These are phyloP conservation scores for Cryptosporidium muris DNA, from an alignment of 169 alveolate genomes.

Conservation along the genomic window DNA sequence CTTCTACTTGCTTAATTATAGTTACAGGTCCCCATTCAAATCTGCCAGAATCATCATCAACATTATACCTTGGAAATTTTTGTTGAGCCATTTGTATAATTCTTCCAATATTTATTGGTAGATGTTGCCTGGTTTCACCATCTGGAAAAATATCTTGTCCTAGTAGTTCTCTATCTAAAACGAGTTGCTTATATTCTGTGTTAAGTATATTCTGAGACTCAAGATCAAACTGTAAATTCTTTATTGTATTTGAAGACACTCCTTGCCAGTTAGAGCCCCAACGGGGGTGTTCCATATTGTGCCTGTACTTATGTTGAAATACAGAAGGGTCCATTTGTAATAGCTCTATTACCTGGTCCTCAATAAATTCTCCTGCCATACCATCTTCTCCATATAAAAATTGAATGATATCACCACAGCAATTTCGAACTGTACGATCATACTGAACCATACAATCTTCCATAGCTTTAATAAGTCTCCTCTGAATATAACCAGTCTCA, in stretches of 20 bases:
- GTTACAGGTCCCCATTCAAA: slow-evolving; percentile 72
- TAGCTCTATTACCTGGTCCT: slow-evolving; percentile 94
- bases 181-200: slow-evolving; percentile 79
- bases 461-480: slow-evolving; percentile 99
- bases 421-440: slow-evolving; percentile 98
- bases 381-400: slow-evolving; percentile 99
- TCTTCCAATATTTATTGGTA: slow-evolving; percentile 94
- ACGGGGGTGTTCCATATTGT: slow-evolving; percentile 62
- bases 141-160: slow-evolving; percentile 89
- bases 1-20: slow-evolving; percentile 65
- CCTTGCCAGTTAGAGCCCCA: slow-evolving; percentile 70
- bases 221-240: slow-evolving; percentile 70
- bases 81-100: slow-evolving; percentile 88
- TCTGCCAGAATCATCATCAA: slow-evolving; percentile 38
- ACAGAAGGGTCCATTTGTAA: slow-evolving; percentile 86
- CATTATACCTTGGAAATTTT: slow-evolving; percentile 62
- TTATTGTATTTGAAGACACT: slow-evolving; percentile 34
- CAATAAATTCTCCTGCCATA: slow-evolving; percentile 99
- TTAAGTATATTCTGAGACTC: slow-evolving; percentile 74
- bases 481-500: slow-evolving; percentile 99
- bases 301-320: slow-evolving; percentile 66
- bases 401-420: slow-evolving; percentile 95
- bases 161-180: slow-evolving; percentile 78
- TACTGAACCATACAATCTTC: slow-evolving; percentile 99
- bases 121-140: slow-evolving; percentile 95